phyloP scores from a whole-genome alignment of 2,329 filamentous ascomycete species.

The Aspergillus proliferans region DNA sequence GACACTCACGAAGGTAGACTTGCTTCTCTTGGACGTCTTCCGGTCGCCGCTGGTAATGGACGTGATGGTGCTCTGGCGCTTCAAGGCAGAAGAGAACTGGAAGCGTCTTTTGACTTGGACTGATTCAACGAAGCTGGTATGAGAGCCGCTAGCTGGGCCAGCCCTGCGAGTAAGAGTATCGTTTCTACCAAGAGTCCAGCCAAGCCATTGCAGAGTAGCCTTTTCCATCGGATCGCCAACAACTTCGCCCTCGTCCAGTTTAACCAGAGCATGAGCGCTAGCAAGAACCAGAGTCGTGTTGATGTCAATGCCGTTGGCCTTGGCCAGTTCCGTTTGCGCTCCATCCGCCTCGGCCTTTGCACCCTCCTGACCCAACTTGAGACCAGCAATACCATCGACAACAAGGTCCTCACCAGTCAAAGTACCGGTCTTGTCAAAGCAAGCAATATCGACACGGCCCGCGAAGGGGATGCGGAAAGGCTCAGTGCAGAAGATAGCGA shows the following conservation, averaged over 20 bases:
- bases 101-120: conserved; percentile 96
- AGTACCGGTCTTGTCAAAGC: conserved; percentile 98
- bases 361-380: conserved; percentile 64
- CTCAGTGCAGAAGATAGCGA: conserved; percentile 97
- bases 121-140: conserved; percentile 52
- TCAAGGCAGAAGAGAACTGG: conserved; percentile 94
- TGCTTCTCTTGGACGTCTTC: conserved; percentile 67
- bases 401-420: conserved; percentile 94
- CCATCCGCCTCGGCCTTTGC: conserved; percentile 68
- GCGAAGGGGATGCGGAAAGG: conserved; percentile 97
- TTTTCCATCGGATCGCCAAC: conserved; percentile 99
- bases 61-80: conserved; percentile 91
- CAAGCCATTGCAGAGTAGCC: conserved; percentile 79
- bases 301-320: conserved; percentile 63
- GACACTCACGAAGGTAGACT: conserved; percentile 85
- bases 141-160: conserved; percentile 29
- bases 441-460: conserved; percentile 89
- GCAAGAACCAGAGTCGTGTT: conserved; percentile 90
- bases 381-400: conserved; percentile 90
- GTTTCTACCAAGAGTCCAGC: conserved; percentile 87
- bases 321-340: conserved; percentile 71
- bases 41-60: conserved; percentile 68
- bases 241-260: conserved; percentile 91
- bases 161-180: conserved; percentile 70
- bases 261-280: conserved; percentile 90